Evolutionary conservation across 768 basidiomycete genomes (phyloP).

Genomic region (Rhodotorula paludigena): DNA sequence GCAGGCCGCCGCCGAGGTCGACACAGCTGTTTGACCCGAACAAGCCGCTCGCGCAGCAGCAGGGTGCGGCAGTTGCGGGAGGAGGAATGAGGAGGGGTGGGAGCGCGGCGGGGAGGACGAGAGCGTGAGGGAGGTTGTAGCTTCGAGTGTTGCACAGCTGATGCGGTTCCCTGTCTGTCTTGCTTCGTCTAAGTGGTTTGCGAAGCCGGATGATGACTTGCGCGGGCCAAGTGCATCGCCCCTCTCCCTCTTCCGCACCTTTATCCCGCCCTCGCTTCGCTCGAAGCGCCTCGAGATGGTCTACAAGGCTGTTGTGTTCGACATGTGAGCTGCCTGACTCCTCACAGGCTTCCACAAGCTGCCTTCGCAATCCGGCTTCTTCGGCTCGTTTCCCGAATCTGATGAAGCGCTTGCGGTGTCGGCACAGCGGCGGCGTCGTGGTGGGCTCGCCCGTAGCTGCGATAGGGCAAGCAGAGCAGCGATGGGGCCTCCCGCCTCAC

Average conservation of each 20-base stretch:
- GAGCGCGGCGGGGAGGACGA: constrained; percentile 8
- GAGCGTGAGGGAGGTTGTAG: background rate
- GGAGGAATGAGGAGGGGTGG: constrained; percentile 3
- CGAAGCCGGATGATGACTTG: background rate
- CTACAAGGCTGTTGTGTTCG: constrained; percentile 29
- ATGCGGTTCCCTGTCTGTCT: too few species aligned
- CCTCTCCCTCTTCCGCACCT: background rate
- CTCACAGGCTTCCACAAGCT: background rate
- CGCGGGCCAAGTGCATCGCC: background rate
- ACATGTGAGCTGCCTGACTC: constrained; percentile 17
- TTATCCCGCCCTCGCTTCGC: background rate
- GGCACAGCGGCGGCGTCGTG: constrained; percentile 31
- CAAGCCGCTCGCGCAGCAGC: constrained; percentile 14
- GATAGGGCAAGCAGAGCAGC: constrained; percentile 8
- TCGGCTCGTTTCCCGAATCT: background rate
- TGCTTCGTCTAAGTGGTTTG: too few species aligned
- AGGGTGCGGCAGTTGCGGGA: background rate
- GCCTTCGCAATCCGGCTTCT: background rate
- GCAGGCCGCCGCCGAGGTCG: constrained; percentile 31
- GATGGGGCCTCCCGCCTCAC: constrained; percentile 15
- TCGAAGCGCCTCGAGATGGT: background rate
- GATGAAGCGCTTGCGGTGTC: background rate
- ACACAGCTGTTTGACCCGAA: constrained; percentile 35
- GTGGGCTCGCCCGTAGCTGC: constrained; percentile 28
- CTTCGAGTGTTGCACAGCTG: background rate